A percentile compares a stretch with the other conserved stretches of the same genome.
Conservation (phyloP, 306 rosid genomes). For the Ochetophila trinervis region DNA sequence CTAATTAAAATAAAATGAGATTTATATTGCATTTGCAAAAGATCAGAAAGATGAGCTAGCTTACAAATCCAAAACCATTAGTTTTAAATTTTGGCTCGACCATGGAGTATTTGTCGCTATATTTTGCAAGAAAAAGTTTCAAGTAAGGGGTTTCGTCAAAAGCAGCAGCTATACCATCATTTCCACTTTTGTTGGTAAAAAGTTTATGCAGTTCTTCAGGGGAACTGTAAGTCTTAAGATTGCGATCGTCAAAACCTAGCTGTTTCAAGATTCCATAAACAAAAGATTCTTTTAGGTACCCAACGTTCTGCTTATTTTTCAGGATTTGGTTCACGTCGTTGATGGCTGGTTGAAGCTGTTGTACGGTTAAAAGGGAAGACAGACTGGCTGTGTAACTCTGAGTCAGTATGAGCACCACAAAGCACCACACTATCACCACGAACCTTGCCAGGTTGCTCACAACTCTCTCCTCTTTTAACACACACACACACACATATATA, state of each 20-base stretch:
- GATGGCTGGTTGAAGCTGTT: constrained; percentile 31
- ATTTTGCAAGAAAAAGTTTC: constrained; percentile 32
- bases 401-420: constrained; percentile 32
- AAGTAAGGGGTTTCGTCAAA: constrained; percentile 47
- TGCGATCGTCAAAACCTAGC: constrained; percentile 24
- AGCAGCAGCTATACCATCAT: constrained; percentile 55
- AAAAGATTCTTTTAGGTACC: constrained; percentile 19
- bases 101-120: constrained; percentile 47
- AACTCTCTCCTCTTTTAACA: constrained; percentile 29
- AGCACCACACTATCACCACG: constrained; percentile 36
- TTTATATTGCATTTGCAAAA: background rate
- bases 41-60: background rate
- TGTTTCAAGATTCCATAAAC: constrained; percentile 12
- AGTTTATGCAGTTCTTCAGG: constrained; percentile 15
- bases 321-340: constrained; percentile 24
- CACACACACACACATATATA: no score
- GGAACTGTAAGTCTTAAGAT: constrained; percentile 11
- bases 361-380: constrained; percentile 30
- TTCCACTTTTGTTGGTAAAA: constrained; percentile 23
- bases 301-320: constrained; percentile 23
- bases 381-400: constrained; percentile 47
- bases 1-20: background rate
- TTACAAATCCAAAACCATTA: constrained; percentile 61
- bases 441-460: constrained; percentile 34
- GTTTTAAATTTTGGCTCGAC: constrained; percentile 44